Conservation (phyloP, 2,329 filamentous ascomycete genomes). For the Diaporthe citriasiana region DNA sequence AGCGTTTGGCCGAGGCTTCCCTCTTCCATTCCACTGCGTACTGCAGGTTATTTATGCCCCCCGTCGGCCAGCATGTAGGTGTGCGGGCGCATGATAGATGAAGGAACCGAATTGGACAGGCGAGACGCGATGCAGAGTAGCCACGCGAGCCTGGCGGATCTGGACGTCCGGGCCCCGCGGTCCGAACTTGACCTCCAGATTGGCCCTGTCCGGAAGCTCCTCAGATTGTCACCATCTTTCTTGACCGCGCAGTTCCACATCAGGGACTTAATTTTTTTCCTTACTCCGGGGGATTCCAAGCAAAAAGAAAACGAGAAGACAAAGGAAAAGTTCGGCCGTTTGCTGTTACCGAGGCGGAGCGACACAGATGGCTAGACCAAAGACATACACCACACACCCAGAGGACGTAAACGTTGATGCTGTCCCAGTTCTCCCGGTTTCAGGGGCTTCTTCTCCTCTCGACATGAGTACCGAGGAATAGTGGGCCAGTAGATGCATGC, state of each 20-base stretch:
- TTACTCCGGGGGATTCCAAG: not conserved
- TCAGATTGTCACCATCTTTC: constrained; percentile 1
- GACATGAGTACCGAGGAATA: not conserved
- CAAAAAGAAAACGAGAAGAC: not conserved
- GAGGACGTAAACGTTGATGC: not conserved
- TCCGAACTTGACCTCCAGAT: constrained; percentile 26
- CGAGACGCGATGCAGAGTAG: constrained; percentile 40
- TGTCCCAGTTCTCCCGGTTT: constrained; percentile 8
- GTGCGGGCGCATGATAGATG: constrained; percentile 24
- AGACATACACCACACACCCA: not conserved
- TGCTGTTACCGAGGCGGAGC: constrained; percentile 2
- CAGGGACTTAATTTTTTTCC: not conserved
- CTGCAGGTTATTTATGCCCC: constrained; percentile 1
- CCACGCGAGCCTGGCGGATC: constrained; percentile 39
- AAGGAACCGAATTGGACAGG: constrained; percentile 17
- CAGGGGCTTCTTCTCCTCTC: constrained; percentile 5
- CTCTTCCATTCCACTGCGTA: constrained; percentile 5
- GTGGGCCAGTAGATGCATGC: constrained; percentile 9
- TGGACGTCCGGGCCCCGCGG: constrained; percentile 26
- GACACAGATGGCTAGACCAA: not conserved
- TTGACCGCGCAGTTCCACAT: not conserved
- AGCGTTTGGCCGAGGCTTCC: constrained; percentile 4
- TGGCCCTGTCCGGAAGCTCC: constrained; percentile 2
- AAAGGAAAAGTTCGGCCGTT: constrained; percentile 5
- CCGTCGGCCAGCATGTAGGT: not conserved